These are phyloP conservation scores for Chenopodium formosanum DNA, from an alignment of 148 eudicot genomes.

Conservation along the genomic window DNA sequence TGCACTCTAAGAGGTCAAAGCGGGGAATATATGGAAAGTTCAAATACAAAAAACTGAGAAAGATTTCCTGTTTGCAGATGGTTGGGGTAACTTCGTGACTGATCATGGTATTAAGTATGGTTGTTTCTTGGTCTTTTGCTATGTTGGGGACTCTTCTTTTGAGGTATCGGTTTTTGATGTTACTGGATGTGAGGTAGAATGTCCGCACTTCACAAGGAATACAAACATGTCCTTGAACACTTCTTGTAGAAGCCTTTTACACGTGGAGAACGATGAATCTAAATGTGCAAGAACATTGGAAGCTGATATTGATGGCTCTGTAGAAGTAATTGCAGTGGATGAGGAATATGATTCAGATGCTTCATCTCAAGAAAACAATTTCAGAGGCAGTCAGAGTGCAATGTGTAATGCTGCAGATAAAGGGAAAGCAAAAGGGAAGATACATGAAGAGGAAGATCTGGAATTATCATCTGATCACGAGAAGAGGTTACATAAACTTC, in stretches of 20 bases:
- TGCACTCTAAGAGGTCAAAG: constrained; percentile 17
- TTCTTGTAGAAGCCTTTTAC: constrained; percentile 3
- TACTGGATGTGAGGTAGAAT: constrained; percentile 21
- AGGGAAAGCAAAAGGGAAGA: not conserved
- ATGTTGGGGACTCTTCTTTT: not conserved
- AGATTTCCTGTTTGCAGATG: constrained; percentile 6
- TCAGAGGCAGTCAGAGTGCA: not conserved
- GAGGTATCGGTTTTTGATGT: constrained; percentile 2
- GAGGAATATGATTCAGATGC: too few species aligned
- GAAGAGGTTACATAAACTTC: too few species aligned
- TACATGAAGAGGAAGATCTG: not conserved
- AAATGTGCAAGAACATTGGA: too few species aligned
- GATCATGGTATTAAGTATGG: not conserved
- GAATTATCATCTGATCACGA: not conserved
- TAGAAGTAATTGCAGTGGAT: too few species aligned
- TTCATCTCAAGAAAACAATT: too few species aligned
- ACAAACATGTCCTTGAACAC: not conserved
- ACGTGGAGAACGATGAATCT: not conserved
- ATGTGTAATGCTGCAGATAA: not conserved
- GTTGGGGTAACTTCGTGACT: constrained; percentile 21
- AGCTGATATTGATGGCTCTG: too few species aligned
- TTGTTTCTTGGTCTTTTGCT: constrained; percentile 10
- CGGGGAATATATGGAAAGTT: constrained; percentile 22
- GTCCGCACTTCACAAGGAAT: constrained; percentile 1
- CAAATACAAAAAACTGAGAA: not conserved